Base-by-base conservation (phyloP, 345 rosid genomes). In the Zanthoxylum bungeanum region DNA sequence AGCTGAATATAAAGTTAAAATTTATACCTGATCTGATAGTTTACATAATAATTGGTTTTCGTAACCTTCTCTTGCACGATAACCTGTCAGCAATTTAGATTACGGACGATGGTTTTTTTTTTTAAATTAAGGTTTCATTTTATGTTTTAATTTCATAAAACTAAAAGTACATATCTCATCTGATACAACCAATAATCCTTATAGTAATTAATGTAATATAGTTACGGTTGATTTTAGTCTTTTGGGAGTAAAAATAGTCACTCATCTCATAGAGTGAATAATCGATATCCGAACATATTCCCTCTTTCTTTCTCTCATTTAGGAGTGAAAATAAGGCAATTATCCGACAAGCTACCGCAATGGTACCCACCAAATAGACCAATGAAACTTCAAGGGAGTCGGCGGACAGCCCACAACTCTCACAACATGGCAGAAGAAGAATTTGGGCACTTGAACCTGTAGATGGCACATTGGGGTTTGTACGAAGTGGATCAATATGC, bases 401-500 rank as follows among this genome's bases (percentile, higher is more conserved):
- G n/a, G n/a, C n/a, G n/a, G n/a, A n/a, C n/a, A n/a, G n/a, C n/a
- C n/a, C n/a, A n/a, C n/a, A n/a, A n/a, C n/a, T n/a, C n/a, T n/a
- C n/a, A n/a, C n/a, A n/a, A n/a, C n/a, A n/a, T n/a, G n/a, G 86
- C 89, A 22, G 89, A 82, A 68, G 82, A 68, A 79, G 74, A 62
- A 80, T 82, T 77, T 85, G 89, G 89, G 82, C 83, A 4, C 85
- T 85, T 25, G 86, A 82, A 51, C 86, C 86, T 56, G 89, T 85
- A 50, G 86, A 85, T 68, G 89, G 89, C 4, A 85, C 89, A 0
- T 53, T 85, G 58, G 89, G 89, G 28, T 85, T 85, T 65, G 86
- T 85, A 9, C 85, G 83, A 5, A 85, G 89, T n/a, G 42, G 89
- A 85, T 79, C 89, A 85, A 66, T 85, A 85, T 68, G 89, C 89